A percentile compares a stretch with the other conserved stretches of the same genome.
phyloP scores from a whole-genome alignment of 139 green algal genomes.

The Chlorella sp. region DNA sequence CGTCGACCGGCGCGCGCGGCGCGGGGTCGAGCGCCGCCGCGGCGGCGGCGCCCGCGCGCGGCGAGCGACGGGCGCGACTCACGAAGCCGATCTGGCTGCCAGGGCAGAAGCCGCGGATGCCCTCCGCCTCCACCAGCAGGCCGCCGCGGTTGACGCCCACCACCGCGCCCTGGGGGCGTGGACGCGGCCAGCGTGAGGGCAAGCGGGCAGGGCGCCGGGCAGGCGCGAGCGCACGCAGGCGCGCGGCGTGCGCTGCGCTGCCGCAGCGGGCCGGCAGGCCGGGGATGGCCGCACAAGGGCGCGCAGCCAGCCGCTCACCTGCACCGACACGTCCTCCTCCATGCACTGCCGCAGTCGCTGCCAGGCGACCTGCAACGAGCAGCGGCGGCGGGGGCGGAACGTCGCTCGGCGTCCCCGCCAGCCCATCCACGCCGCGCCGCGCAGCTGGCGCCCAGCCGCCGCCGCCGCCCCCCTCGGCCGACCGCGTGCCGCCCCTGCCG shows the following conservation, averaged over 20 bases:
- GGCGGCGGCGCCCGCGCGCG: background rate
- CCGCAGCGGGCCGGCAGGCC: too few relatives aligned
- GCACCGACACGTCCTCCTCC: conserved; percentile 79
- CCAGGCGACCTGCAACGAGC: conserved; percentile 67
- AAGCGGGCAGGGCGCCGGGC: too few relatives aligned
- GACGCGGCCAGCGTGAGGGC: too few relatives aligned
- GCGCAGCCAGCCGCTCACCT: too few relatives aligned
- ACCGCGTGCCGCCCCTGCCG: background rate
- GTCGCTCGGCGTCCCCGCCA: too few relatives aligned
- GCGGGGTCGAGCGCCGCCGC: background rate
- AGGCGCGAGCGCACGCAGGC: too few relatives aligned
- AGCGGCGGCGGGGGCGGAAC: background rate
- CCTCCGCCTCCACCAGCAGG: conserved; percentile 69
- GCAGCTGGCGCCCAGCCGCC: background rate
- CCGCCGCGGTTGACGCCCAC: conserved; percentile 65
- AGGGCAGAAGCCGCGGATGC: conserved; percentile 79
- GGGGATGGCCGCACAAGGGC: too few relatives aligned
- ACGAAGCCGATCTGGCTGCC: conserved; percentile 60
- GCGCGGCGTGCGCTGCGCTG: too few relatives aligned
- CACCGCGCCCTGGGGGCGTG: conserved; percentile 48
- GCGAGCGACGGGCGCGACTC: background rate
- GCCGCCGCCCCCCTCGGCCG: background rate
- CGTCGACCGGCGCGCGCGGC: too few relatives aligned
- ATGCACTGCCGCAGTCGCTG: conserved; percentile 70
- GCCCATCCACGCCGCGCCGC: background rate